Evolutionary conservation across 345 rosid genomes (phyloP).

Genomic region (Lumnitzera racemosa): DNA sequence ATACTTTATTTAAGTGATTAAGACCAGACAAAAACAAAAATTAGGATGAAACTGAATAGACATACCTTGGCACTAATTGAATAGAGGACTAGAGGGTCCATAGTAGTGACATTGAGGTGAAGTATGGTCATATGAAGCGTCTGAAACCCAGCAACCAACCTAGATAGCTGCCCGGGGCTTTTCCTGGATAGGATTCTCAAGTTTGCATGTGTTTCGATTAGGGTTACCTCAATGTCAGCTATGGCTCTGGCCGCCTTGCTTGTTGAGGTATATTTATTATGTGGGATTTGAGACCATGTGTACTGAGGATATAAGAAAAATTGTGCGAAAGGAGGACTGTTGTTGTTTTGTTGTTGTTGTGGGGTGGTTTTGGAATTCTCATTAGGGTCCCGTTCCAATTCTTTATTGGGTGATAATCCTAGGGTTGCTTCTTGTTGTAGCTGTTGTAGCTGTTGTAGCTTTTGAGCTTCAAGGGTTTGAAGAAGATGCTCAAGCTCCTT

Average conservation of each 20-base stretch:
- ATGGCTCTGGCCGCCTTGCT: slow-evolving; percentile 34
- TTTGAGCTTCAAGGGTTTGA: slow-evolving; percentile 62
- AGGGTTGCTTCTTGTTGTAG: neutral
- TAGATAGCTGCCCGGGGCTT: slow-evolving; percentile 45
- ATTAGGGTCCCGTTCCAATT: neutral
- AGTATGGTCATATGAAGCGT: slow-evolving; percentile 61
- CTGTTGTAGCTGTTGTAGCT: slow-evolving; percentile 15
- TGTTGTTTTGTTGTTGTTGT: slow-evolving; percentile 1
- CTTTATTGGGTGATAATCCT: neutral
- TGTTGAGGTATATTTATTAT: slow-evolving; percentile 37
- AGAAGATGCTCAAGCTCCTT: slow-evolving; percentile 77
- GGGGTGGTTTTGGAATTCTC: slow-evolving; percentile 3
- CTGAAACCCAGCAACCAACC: slow-evolving; percentile 49
- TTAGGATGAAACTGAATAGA: neutral
- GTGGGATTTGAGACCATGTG: slow-evolving; percentile 46
- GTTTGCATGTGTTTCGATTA: slow-evolving; percentile 83
- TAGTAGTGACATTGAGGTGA: slow-evolving; percentile 64
- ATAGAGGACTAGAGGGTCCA: slow-evolving; percentile 50
- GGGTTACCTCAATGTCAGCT: slow-evolving; percentile 75
- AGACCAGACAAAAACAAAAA: neutral
- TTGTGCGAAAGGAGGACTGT: slow-evolving; percentile 33
- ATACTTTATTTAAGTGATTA: too few species aligned
- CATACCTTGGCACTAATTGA: slow-evolving; percentile 81
- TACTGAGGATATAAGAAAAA: slow-evolving; percentile 47
- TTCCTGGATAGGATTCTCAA: slow-evolving; percentile 60